A percentile compares a stretch with the other conserved stretches of the same genome.
phyloP scores from a whole-genome alignment of 331 rosid genomes.

The Arachis monticola region DNA sequence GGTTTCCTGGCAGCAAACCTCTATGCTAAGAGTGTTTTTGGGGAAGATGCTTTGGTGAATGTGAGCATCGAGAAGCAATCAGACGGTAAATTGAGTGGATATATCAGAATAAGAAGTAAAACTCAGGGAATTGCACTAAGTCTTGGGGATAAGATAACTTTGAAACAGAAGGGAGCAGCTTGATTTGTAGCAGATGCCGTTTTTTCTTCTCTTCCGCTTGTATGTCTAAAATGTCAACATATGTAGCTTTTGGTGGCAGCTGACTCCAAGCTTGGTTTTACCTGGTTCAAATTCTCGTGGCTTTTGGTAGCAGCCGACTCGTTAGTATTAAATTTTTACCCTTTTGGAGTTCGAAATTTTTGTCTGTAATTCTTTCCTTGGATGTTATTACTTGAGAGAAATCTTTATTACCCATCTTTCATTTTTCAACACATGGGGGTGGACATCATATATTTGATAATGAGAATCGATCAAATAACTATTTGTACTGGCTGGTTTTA shows the following conservation, averaged over 20 bases:
- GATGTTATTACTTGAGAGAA: constrained; percentile 28
- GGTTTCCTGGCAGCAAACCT: constrained; percentile 98
- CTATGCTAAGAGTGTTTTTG: constrained; percentile 96
- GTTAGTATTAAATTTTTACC: constrained; percentile 40
- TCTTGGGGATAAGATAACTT: constrained; percentile 98
- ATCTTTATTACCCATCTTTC: constrained; percentile 38
- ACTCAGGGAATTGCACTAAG: constrained; percentile 99
- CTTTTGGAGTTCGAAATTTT: constrained; percentile 48
- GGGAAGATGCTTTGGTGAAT: constrained; percentile 98
- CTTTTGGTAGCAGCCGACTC: constrained; percentile 41
- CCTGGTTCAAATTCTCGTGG: constrained; percentile 39
- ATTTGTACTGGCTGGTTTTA: constrained; percentile 33
- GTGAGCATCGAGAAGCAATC: constrained; percentile 90
- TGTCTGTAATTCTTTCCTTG: constrained; percentile 49
- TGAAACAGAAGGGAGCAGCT: constrained; percentile 94
- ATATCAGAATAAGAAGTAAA: constrained; percentile 98
- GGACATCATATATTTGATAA: constrained; percentile 41
- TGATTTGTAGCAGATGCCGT: constrained; percentile 42
- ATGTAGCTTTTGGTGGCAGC: constrained; percentile 54
- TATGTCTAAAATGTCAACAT: constrained; percentile 36
- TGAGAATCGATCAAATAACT: constrained; percentile 44
- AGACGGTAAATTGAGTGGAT: constrained; percentile 90
- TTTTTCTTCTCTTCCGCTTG: constrained; percentile 37
- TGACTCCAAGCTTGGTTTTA: constrained; percentile 36
- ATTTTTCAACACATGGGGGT: constrained; percentile 39